These are phyloP conservation scores for Colletotrichum salicis DNA, from an alignment of 2,329 filamentous ascomycete species.

Conservation along the genomic window DNA sequence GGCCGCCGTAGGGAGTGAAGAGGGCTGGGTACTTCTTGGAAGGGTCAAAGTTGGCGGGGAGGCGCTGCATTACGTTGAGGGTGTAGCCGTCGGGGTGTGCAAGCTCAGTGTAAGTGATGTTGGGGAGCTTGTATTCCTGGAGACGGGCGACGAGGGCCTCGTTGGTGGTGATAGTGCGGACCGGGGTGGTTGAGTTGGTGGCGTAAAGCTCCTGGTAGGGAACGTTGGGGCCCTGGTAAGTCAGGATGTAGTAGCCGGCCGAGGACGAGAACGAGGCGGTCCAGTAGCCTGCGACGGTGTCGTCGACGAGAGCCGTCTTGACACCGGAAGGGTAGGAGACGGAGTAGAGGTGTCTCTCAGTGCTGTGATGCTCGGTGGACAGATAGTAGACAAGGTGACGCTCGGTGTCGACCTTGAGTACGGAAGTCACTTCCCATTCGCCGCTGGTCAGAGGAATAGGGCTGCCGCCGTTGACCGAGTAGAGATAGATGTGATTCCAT, in stretches of 20 bases:
- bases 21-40: conserved; percentile 73
- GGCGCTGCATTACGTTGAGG: conserved; percentile 72
- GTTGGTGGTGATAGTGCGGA: conserved; percentile 71
- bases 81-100: conserved; percentile 69
- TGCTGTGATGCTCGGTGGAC: conserved; percentile 73
- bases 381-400: conserved; percentile 71
- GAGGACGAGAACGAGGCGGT: conserved; percentile 72
- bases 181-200: conserved; percentile 61
- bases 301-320: conserved; percentile 70
- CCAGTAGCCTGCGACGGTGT: conserved; percentile 68
- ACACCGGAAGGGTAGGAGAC: conserved; percentile 66
- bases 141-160: conserved; percentile 65
- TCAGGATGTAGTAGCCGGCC: conserved; percentile 73
- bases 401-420: conserved; percentile 68
- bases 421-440: conserved; percentile 71
- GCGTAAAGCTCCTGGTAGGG: conserved; percentile 76
- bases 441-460: conserved; percentile 70
- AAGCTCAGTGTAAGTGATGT: conserved; percentile 72
- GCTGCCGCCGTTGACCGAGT: conserved; percentile 65
- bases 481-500: conserved; percentile 74
- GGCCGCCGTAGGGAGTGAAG: conserved; percentile 76
- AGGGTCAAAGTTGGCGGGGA: conserved; percentile 72
- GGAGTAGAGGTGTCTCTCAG: conserved; percentile 75
- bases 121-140: conserved; percentile 69
- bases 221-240: conserved; percentile 73